Evolutionary conservation across 2,329 filamentous ascomycete species (phyloP), one percentile per base, ranked within the genome.

Genomic region (Epichloe hybrida): DNA sequence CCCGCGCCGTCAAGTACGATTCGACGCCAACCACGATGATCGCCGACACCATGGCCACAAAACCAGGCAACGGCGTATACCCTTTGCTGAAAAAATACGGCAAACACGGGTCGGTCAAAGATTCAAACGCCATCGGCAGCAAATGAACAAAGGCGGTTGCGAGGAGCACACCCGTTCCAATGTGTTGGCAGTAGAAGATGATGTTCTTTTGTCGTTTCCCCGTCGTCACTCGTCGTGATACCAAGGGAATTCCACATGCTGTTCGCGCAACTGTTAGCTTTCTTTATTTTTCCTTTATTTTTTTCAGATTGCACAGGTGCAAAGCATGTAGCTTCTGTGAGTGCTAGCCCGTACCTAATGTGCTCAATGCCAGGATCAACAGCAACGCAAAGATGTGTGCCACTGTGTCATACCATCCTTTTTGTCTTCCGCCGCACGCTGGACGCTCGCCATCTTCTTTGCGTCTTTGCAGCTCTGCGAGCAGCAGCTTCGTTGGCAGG

Each of bases 101-200:
- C 0, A 95, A 79, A 59, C 83, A 86, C 42, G 82, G 82, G 55
- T 85, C 78, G 56, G 76, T 83, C 20, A 85, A 70, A 40, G 80
- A 83, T 52, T 73, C 65, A 58, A 86, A 86, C 1, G 83, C 82
- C 27, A 79, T 86, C 50, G 80, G 82, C 4, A 84, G 74, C 12
- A 85, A 72, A 68, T 91, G 86, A 27, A 91, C 86, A 61, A 93
- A 93, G 50, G 87, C 86, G 1, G 87, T 93, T 11, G 88, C 86
- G 54, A 93, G 83, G n/a, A 93, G 72, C 20, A 93, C 88, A 53
- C 87, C 87, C 1, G 87, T 93, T 61, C 87, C 85, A 56, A 88
- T 85, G 68, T 88, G 84, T 56, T 84, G 80, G 59, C 80, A 82
- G 55, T 82, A 70, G 63, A 85, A 84, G 55, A 84, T 74, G 58